Evolutionary conservation across 2,329 filamentous ascomycete species (phyloP), one percentile per base, ranked within the genome.

Genomic region (Ophiocordyceps polyrhachis-furcata): DNA sequence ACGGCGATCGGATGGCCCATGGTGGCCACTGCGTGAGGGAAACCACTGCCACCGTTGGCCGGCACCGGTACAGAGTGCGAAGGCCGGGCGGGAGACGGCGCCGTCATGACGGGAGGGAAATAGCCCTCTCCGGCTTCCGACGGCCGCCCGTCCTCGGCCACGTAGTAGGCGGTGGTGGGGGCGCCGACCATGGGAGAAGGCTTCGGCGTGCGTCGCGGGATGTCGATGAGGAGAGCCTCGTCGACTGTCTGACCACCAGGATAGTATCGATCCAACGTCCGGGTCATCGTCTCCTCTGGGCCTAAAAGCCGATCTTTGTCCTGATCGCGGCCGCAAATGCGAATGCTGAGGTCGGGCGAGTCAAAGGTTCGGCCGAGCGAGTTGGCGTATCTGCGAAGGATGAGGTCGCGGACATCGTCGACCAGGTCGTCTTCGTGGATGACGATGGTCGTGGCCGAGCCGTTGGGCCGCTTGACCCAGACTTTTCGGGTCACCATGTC

Each of bases 371-470:
- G 79, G 43, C 89, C 89, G 23, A 98, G 70, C 14, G 87, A 93
- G 63, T 98, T 96, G 53, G 79, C 78, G 61, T 96, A 98, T 67
- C 96, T 96, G 56, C 77, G 79, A 53, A 96, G 67, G 46, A 96
- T 91, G 69, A 86, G 77, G 53, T 95, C 91, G 53, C 89, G 82
- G 49, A 94, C 81, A 62, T 95, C 89, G 61, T 98, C 91, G 46
- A 96, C 88, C 53, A 96, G 66, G 57, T 94, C 87, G 55, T 93
- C 86, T 55, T 93, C 83, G 53, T 77, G 73, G 54, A 93, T 83
- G 48, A 81, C 78, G 45, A 98, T 81, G 55, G 91, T 70, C 14
- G 91, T 98, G 37, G 89, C 79, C 46, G 89, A 95, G 47, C 80
- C 83, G 51, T 81, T 74, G 19, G 83, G 83, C 55, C 89, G 75